Base-by-base conservation (phyloP, 2,329 filamentous ascomycete genomes). In the Pleomassaria siparia region DNA sequence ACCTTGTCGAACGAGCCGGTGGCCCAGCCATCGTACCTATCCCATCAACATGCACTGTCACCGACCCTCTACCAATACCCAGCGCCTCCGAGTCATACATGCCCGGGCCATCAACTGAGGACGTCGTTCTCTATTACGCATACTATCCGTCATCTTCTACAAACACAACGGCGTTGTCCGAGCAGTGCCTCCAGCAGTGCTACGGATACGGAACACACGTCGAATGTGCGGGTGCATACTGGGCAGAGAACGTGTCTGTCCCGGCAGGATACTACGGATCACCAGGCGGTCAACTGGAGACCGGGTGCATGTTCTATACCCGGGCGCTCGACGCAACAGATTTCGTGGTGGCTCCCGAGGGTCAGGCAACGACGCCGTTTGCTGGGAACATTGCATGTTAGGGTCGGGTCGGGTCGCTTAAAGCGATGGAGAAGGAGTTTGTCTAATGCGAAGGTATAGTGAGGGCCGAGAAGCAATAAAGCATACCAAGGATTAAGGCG, bases 141-240 rank as follows among this genome's bases (percentile, higher is more conserved):
- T 69, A 69, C 58, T 74, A 72, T 50, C 59, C 64, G 15, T 54
- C 63, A 3, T 54, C 54, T 32, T 53, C 64, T 2, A 49, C 60
- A 15, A 63, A 68, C 52, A 59, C 36, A 13, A 63, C 56, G 2
- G 47, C 49, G 26, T 54, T 65, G 58, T 62, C 61, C 12, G 43
- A 60, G 44, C 63, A 70, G 43, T 74, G 72, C 50, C 58, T 68
- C 3, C 44, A 73, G 49, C 72, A 74, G 50, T 75, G 72, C 56
- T 70, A 74, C 45, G 71, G 72, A 11, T 70, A 68, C 37, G 71
- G 72, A 10, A 55, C 63, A 32, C 48, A 49, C n/a, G 54, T 51
- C 9, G 53, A 67, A 30, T 75, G 72, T 57, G 66, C 67, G 46
- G 58, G 59, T 8, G 67, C 63, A 2, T 69, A 64, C 24, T 64